Percentiles rank a stretch among this genome's conserved stretches.
Conservation (phyloP, 1,284 basidiomycete genomes). For the Naganishia cerealis region DNA sequence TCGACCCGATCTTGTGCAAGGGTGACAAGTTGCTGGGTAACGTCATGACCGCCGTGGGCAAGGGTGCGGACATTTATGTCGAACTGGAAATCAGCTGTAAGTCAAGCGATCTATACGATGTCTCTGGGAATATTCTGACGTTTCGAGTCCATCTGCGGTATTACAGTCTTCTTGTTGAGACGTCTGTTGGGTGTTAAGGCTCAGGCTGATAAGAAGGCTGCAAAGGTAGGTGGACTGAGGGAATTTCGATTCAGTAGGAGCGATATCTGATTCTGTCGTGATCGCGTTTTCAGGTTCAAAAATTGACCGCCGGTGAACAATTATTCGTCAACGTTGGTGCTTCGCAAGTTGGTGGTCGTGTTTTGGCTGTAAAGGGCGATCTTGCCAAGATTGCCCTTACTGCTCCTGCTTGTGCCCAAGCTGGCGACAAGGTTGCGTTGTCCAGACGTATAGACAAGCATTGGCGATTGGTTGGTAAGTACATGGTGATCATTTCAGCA, state of each 20-base stretch:
- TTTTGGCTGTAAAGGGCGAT: constrained; percentile 86
- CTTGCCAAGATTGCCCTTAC: constrained; percentile 88
- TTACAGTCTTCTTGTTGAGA: constrained; percentile 76
- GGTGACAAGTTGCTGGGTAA: constrained; percentile 96
- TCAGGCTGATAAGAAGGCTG: constrained; percentile 91
- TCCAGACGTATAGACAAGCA: constrained; percentile 94
- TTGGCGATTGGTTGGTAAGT: constrained; percentile 67
- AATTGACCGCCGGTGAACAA: constrained; percentile 89
- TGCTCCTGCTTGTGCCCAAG: constrained; percentile 86
- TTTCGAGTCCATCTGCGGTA: neutral
- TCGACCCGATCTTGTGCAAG: constrained; percentile 94
- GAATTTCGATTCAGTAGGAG: constrained; percentile 16
- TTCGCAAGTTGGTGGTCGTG: constrained; percentile 88
- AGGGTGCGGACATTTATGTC: constrained; percentile 88
- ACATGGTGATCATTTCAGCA: constrained; percentile 40
- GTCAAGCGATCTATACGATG: constrained; percentile 24
- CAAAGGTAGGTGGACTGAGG: constrained; percentile 60
- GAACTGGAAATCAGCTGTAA: constrained; percentile 59
- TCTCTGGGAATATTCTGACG: constrained; percentile 1
- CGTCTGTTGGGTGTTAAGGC: constrained; percentile 96
- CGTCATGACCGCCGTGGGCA: constrained; percentile 89
- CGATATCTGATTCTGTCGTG: neutral
- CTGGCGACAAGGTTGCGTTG: constrained; percentile 92
- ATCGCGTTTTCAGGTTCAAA: constrained; percentile 62
- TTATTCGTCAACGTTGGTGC: constrained; percentile 92